Evolutionary conservation across 2,329 filamentous ascomycete species (phyloP), one percentile per base, ranked within the genome.

Genomic region (Dactylellina leptospora): DNA sequence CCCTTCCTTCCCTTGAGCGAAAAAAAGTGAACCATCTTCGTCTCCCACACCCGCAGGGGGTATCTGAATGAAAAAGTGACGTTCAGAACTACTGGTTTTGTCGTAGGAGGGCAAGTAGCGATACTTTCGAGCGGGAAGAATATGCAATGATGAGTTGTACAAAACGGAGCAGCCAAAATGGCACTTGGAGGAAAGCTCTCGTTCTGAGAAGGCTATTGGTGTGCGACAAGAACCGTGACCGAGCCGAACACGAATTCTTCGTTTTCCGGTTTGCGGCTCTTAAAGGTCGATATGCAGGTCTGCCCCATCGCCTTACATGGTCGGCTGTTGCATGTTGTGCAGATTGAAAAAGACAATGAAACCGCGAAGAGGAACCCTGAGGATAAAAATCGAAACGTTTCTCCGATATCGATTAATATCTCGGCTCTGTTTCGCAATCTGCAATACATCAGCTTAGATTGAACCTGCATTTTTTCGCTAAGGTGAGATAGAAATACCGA

Each of bases 71-170:
- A 44, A 22, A 72, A 60, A 72, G 68, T 72, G 68, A 63, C 68
- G 47, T 72, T 72, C 62, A 38, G 44, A 58, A 30, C 59, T 72
- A 53, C 68, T 47, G 40, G 22, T 71, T 63, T 59, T 42, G 62
- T 51, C 36, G 47, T 25, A 22, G 30, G 50, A 60, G 50, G 42
- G 33, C n/a, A 51, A 25, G 47, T 58, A 45, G 16, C 30, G 38
- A 36, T 61, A 48, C 47, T 42, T 56, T 42, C 48, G 50, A 36
- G 68, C 47, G 47, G 59, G 59, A 64, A 27, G 20, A 42, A 59
- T 64, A 72, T 72, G 68, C 68, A 72, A 22, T 64, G 68, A 64
- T 72, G 68, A 72, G 68, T 72, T 72, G 68, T 59, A 58, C 59
- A 72, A 60, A 45, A 5, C 47, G 40, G 54, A 28, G 33, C 56